phyloP scores from a whole-genome alignment of 768 basidiomycete genomes.

The Tulasnella sp. region DNA sequence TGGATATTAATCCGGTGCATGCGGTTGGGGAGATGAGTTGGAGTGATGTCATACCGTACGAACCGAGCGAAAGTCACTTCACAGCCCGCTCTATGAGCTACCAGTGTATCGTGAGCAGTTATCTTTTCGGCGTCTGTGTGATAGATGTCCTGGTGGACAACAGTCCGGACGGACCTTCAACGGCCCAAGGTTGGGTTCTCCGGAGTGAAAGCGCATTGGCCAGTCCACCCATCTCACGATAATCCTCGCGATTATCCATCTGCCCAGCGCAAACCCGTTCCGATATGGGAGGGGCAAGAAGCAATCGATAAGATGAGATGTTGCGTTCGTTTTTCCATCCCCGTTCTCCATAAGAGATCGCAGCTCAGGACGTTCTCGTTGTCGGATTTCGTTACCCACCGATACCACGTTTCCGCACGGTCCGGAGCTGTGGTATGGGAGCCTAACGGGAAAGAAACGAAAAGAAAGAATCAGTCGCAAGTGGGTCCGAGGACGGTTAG shows the following conservation, averaged over 20 bases:
- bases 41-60: neutral
- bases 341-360: neutral
- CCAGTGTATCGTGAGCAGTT: neutral
- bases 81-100: neutral
- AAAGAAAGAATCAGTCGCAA: neutral
- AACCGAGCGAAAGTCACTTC: neutral
- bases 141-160: neutral
- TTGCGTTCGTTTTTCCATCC: neutral
- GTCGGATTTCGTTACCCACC: neutral
- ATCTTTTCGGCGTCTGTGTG: neutral
- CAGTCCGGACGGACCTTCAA: neutral
- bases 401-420: neutral
- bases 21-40: neutral
- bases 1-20: neutral
- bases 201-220: neutral
- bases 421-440: neutral
- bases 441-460: neutral
- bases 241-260: neutral
- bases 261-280: neutral
- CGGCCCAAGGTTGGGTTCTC: neutral
- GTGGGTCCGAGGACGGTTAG: neutral
- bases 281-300: neutral
- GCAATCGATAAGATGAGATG: neutral
- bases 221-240: neutral
- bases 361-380: neutral